Evolutionary conservation across 768 basidiomycete species (phyloP).

Genomic region (Fibroporia radiculosa): DNA sequence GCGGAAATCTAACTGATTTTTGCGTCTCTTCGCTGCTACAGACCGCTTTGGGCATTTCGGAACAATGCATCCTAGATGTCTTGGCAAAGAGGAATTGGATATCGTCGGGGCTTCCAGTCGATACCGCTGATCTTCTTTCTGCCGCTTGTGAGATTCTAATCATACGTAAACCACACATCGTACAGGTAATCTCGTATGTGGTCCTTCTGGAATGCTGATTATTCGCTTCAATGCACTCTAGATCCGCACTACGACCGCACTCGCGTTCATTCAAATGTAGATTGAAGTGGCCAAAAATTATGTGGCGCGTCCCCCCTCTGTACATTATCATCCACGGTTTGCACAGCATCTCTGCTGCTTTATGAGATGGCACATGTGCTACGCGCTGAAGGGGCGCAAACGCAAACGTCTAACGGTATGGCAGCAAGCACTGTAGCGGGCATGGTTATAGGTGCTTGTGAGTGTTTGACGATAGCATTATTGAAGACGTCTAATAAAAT

Average conservation of each 20-base stretch:
- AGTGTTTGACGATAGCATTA: not conserved
- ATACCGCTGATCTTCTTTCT: not conserved
- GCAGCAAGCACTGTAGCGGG: constrained; percentile 13
- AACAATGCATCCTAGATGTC: not conserved
- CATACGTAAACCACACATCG: not conserved
- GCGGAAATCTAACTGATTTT: not conserved
- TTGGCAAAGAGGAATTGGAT: not conserved
- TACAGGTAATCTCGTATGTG: not conserved
- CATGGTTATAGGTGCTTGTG: constrained; percentile 14
- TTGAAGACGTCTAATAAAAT: not conserved
- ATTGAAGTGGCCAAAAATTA: not conserved
- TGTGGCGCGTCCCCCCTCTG: not conserved
- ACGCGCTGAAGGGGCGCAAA: no score
- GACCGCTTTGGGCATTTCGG: not conserved
- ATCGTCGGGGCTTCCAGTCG: not conserved
- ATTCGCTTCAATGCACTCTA: not conserved
- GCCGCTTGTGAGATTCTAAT: not conserved
- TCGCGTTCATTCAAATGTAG: not conserved
- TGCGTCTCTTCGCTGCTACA: not conserved
- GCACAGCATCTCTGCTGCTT: no score
- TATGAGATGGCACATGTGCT: no score
- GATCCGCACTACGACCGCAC: not conserved
- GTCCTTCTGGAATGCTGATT: not conserved
- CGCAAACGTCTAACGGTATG: constrained; percentile 7
- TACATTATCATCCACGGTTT: not conserved